Conservation (phyloP, 1,284 basidiomycete genomes). For the Wolfiporia cocos region DNA sequence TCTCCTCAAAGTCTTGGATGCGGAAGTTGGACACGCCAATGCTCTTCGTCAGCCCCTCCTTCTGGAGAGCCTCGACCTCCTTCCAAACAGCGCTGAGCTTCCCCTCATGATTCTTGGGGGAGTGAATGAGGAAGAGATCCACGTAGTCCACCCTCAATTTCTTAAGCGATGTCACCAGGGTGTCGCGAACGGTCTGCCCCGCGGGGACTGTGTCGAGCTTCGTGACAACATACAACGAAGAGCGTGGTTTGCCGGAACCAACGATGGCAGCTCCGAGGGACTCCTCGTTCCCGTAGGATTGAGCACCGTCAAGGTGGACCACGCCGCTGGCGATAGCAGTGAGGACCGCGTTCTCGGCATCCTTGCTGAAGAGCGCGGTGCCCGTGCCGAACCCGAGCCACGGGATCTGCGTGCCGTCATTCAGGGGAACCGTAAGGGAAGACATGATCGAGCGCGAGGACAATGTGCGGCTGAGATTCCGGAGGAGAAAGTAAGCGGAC, state of each 20-base stretch:
- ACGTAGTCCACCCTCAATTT: conserved; percentile 67
- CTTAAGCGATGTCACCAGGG: conserved; percentile 46
- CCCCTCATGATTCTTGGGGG: conserved; percentile 38
- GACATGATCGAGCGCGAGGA: conserved; percentile 24
- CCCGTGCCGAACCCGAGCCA: conserved; percentile 70
- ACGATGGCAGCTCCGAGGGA: conserved; percentile 47
- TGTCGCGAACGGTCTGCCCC: conserved; percentile 43
- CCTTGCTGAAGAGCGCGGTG: conserved; percentile 47
- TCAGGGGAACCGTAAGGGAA: conserved; percentile 40
- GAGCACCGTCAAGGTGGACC: conserved; percentile 69
- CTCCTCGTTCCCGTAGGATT: conserved; percentile 60
- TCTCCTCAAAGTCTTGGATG: conserved; percentile 55
- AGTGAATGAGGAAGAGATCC: conserved; percentile 76
- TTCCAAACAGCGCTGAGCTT: conserved; percentile 60
- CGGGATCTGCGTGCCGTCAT: conserved; percentile 52
- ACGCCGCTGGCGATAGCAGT: conserved; percentile 57
- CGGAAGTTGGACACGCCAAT: conserved; percentile 87
- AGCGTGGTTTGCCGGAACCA: conserved; percentile 46
- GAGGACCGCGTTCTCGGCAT: conserved; percentile 43
- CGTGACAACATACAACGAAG: conserved; percentile 60
- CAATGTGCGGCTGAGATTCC: conserved; percentile 8
- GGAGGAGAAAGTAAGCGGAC: conserved; percentile 13
- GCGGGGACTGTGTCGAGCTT: conserved; percentile 40
- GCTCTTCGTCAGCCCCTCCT: conserved; percentile 62
- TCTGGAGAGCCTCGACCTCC: conserved; percentile 63